Evolutionary conservation across 169 alveolate species (phyloP).

Genomic region (Besnoitia besnoiti): DNA sequence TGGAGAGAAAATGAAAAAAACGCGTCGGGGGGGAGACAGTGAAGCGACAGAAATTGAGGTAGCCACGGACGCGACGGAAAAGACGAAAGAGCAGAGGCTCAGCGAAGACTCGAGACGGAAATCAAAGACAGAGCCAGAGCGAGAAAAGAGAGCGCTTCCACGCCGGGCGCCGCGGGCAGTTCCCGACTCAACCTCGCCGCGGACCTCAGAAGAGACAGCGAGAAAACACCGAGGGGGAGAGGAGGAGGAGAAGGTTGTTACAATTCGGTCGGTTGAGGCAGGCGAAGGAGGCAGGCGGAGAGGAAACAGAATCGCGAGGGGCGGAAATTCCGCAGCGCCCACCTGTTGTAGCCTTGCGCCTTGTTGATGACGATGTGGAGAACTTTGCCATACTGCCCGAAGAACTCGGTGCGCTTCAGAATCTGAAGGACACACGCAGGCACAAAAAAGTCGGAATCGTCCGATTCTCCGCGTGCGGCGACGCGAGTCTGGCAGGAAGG

Average conservation of each 20-base stretch:
- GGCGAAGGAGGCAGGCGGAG: too few relatives aligned
- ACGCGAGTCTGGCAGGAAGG: neutral
- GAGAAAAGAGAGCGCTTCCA: neutral
- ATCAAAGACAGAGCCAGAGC: neutral
- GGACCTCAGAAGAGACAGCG: neutral
- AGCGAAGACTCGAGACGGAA: neutral
- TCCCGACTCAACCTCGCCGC: neutral
- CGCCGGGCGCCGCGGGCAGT: neutral
- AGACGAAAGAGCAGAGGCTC: neutral
- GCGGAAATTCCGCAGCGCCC: neutral
- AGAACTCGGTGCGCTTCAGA: conserved; percentile 83
- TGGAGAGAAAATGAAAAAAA: neutral
- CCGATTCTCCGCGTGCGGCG: neutral
- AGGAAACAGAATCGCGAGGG: too few relatives aligned
- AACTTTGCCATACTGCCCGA: conserved; percentile 90
- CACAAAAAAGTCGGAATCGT: neutral
- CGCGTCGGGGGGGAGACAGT: too few relatives aligned
- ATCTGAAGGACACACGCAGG: conserved; percentile 18
- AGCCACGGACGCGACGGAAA: neutral
- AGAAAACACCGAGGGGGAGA: neutral
- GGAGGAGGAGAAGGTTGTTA: neutral
- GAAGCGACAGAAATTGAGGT: neutral
- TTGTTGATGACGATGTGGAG: conserved; percentile 84
- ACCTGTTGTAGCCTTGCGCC: conserved; percentile 85
- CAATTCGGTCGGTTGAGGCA: too few relatives aligned